Base-by-base conservation (phyloP, 2,329 filamentous ascomycete species). In the Endoconidiophora polonica region DNA sequence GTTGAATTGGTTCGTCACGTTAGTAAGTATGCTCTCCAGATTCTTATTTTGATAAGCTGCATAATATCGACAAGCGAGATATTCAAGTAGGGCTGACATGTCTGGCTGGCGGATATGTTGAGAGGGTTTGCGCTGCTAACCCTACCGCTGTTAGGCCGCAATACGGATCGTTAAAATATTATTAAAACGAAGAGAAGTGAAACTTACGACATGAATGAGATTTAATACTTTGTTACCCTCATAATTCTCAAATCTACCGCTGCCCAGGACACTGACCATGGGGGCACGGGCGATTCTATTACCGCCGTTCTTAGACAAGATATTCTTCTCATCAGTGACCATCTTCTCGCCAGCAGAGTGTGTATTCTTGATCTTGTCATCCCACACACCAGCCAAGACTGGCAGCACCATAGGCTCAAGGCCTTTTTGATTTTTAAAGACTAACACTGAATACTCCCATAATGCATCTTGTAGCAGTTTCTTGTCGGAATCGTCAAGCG, bases 311-410 rank as follows among this genome's bases (percentile, higher is more conserved):
- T 45, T 45, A 5, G 39, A 45, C 46, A 53, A 12, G 12, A 53
- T 53, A 16, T 53, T 53, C 18, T 53, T 47, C 43, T 53, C 49
- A 41, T 53, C 51, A 6, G 39, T 53, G 22, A 53, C 51, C 46
- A 53, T 49, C 43, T 53, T 53, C 22, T 53, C 51, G 5, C 51
- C 51, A 3, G 51, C 51, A 14, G 51, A 53, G 29, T 53, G 51
- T 2, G 51, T 53, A 18, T 46, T 45, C 37, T 53, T 53, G 37
- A 53, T 26, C 20, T 45, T 49, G 24, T 53, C 51, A 43, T 53
- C 51, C 51, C 51, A 53, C 23, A 53, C 24, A 26, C 51, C 46
- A 4, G 51, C 51, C 37, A 53, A 24, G 9, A 26, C 38, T 7
- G 46, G 46, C 23, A 53, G 26, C 20, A 53, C 51, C 18, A 44